Conservation (phyloP, 192 early-diverging fungal species). For the Paraglomus occultum region DNA sequence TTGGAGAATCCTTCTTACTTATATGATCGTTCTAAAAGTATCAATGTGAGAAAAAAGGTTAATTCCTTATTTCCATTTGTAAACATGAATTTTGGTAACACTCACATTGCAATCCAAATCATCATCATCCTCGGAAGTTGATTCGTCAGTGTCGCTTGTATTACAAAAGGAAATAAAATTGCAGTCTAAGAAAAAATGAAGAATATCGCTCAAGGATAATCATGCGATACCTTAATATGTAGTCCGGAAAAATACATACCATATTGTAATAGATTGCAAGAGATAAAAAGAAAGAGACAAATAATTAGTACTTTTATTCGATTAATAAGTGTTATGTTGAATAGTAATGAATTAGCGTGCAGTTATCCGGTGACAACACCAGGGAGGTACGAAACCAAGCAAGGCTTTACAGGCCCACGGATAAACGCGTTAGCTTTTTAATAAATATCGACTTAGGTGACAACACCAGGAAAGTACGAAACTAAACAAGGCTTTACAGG, state of each 20-base stretch:
- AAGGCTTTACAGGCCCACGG: constrained; percentile 7
- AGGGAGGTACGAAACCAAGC: constrained; percentile 5
- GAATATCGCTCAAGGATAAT: constrained; percentile 22
- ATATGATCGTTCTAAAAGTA: neutral
- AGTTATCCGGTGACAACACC: no score
- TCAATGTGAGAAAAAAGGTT: no score
- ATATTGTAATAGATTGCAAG: constrained; percentile 23
- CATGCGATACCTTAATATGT: constrained; percentile 18
- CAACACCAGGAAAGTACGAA: constrained; percentile 23
- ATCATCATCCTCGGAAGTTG: neutral
- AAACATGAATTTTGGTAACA: no score
- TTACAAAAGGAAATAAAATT: constrained; percentile 21
- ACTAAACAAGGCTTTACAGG: constrained; percentile 21
- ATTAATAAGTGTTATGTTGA: constrained; percentile 12
- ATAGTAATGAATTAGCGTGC: constrained; percentile 13
- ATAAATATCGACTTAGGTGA: no score
- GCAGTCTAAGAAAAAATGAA: constrained; percentile 18
- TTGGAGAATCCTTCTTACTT: constrained; percentile 2
- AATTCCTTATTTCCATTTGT: no score
- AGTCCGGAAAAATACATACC: constrained; percentile 23
- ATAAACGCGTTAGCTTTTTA: constrained; percentile 12
- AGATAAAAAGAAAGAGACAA: neutral
- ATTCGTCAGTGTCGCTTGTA: constrained; percentile 11
- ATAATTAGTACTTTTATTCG: constrained; percentile 21
- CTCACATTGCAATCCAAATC: no score